Base-by-base conservation (phyloP, 768 basidiomycete species). In the Mycena haematopus region DNA sequence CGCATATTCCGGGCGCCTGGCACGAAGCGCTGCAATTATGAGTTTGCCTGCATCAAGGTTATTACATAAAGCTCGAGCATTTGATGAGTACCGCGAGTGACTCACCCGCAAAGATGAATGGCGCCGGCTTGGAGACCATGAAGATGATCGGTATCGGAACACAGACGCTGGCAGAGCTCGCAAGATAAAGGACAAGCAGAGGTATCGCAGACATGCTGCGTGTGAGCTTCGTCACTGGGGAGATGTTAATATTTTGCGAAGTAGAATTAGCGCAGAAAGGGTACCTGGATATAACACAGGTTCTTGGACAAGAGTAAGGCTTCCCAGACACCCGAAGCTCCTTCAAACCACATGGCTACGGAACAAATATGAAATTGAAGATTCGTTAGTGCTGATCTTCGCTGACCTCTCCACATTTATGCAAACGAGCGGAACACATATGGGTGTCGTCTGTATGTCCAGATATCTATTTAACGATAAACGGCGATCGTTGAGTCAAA, bases 41-140 rank as follows among this genome's bases (percentile, higher is more conserved):
- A 21, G 77, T 74, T 75, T 88, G 81, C 2, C 86, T 88, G 49
- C 44, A 13, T 33, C 17, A 7, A 13, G 21, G 31, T 27, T 6
- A 14, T 5, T 56, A n/a, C n/a, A n/a, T n/a, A 21, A 14, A 24
- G 21, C 25, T 31, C 29, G 9, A 35, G 33, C n/a, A 6, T 19
- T 8, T 17, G 24, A 52, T 33, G 42, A n/a, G 40, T 35, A n/a
- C n/a, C n/a, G n/a, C n/a, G 3, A 14, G 35, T 27, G 3, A 74
- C 74, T 36, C 21, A 86, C 86, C 86, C 86, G 76, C 86, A 88
- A 35, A 88, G 78, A 74, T 88, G 86, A 27, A 79, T 60, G 0
- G 76, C 73, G 6, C 58, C 69, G 2, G 65, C 57, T 24, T 78
- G 68, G 5, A 86, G 73, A 1, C 79, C 84, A 55, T 88, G 86